phyloP scores from a whole-genome alignment of 2,329 filamentous ascomycete genomes.

The Aspergillus hiratsukae region DNA sequence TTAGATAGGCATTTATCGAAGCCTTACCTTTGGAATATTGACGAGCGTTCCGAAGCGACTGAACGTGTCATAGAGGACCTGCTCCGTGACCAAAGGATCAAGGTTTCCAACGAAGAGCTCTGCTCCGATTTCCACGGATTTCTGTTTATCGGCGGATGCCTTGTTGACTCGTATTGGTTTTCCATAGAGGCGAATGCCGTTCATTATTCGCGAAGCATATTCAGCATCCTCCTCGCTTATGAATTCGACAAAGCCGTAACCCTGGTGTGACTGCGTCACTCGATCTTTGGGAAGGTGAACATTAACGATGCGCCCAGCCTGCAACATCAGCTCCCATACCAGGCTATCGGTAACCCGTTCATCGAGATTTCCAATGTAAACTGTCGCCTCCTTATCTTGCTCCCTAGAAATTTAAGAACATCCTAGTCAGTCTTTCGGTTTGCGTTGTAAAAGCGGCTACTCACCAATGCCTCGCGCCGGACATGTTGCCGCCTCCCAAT shows the following conservation, averaged over 20 bases:
- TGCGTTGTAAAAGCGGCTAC: constrained; percentile 2
- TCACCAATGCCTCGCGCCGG: constrained; percentile 72
- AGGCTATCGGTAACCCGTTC: constrained; percentile 87
- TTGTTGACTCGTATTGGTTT: constrained; percentile 98
- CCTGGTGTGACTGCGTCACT: constrained; percentile 93
- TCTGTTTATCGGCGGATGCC: constrained; percentile 86
- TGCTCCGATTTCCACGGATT: constrained; percentile 86
- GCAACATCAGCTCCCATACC: constrained; percentile 97
- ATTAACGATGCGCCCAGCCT: constrained; percentile 95
- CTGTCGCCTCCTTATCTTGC: constrained; percentile 96
- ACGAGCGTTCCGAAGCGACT: constrained; percentile 84
- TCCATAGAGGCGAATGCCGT: constrained; percentile 85
- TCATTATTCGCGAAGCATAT: constrained; percentile 95
- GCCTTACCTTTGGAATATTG: constrained; percentile 71
- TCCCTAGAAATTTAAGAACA: constrained; percentile 57
- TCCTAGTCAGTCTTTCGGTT: constrained; percentile 16
- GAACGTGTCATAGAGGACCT: constrained; percentile 93
- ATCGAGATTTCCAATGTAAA: constrained; percentile 98
- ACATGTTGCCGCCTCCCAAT: constrained; percentile 47
- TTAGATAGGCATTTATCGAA: not conserved
- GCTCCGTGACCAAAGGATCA: constrained; percentile 91
- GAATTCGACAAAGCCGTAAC: constrained; percentile 98
- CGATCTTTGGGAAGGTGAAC: constrained; percentile 98
- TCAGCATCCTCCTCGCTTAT: constrained; percentile 93
- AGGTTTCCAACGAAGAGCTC: constrained; percentile 97